A percentile compares a stretch with the other conserved stretches of the same genome.
These are phyloP conservation scores for Dactylellina haptotyla DNA, from an alignment of 2,329 filamentous ascomycete genomes.

Conservation along the genomic window DNA sequence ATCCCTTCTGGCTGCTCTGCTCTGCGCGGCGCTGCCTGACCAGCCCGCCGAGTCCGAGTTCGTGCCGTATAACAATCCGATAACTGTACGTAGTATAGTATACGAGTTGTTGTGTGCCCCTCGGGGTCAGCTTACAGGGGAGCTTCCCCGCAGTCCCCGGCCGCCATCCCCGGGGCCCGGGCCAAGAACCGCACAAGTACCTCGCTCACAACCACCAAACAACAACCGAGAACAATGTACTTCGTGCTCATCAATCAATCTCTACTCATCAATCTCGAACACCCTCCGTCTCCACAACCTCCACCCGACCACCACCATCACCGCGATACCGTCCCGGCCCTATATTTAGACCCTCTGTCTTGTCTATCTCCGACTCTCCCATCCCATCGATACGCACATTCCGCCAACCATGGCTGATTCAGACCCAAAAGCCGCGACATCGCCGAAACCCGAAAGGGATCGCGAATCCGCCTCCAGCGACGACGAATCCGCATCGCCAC, in stretches of 20 bases:
- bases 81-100: too few species aligned
- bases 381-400: neutral
- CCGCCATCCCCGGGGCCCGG: slow-evolving; percentile 9
- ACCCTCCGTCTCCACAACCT: too few species aligned
- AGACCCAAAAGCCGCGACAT: slow-evolving; percentile 35
- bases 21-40: neutral
- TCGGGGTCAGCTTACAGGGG: slow-evolving; percentile 27
- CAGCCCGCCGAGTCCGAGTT: neutral
- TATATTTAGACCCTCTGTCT: neutral
- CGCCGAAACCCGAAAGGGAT: slow-evolving; percentile 46
- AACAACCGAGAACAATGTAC: too few species aligned
- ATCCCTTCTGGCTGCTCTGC: too few species aligned
- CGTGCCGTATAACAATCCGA: neutral
- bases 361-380: neutral
- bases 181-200: slow-evolving; percentile 1
- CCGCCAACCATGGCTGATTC: slow-evolving; percentile 45
- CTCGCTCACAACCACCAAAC: slow-evolving; percentile 5
- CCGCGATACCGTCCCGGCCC: neutral
- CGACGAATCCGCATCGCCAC: slow-evolving; percentile 41
- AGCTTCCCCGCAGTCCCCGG: slow-evolving; percentile 15
- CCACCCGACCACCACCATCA: too few species aligned
- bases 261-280: too few species aligned
- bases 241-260: too few species aligned
- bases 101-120: too few species aligned
- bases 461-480: slow-evolving; percentile 37